Percentiles rank a stretch among this genome's conserved stretches.
phyloP scores from a whole-genome alignment of 495 filamentous ascomycete genomes.

The Geopyxis carbonaria region DNA sequence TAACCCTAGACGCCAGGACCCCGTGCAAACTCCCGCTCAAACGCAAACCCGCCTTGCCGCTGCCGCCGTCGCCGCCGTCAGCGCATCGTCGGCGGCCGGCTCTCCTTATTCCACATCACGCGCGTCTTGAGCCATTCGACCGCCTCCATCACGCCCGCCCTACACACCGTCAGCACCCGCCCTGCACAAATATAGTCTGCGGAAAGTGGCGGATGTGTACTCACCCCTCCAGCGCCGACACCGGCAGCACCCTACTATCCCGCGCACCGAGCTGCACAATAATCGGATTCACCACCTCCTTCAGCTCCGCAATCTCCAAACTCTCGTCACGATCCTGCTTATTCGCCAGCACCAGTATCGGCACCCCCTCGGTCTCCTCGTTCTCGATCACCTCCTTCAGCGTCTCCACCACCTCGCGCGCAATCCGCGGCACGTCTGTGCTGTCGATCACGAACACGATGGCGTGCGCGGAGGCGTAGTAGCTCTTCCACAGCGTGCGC shows the following conservation, averaged over 20 bases:
- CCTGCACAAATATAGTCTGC: neutral
- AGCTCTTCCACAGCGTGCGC: slow-evolving; percentile 85
- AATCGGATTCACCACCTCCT: slow-evolving; percentile 88
- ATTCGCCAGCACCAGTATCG: slow-evolving; percentile 82
- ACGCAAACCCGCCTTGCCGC: neutral
- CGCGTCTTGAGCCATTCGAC: slow-evolving; percentile 86
- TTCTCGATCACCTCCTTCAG: slow-evolving; percentile 53
- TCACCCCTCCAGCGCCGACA: slow-evolving; percentile 67
- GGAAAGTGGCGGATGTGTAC: neutral
- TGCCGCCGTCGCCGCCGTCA: slow-evolving; percentile 23
- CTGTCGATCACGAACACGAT: slow-evolving; percentile 95
- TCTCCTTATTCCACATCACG: slow-evolving; percentile 93
- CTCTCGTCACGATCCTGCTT: slow-evolving; percentile 97
- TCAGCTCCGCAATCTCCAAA: slow-evolving; percentile 89
- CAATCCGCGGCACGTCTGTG: slow-evolving; percentile 70
- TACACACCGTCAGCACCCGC: slow-evolving; percentile 8
- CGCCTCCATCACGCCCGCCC: slow-evolving; percentile 77
- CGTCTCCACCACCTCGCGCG: slow-evolving; percentile 64
- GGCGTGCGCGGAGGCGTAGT: slow-evolving; percentile 83
- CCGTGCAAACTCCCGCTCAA: neutral
- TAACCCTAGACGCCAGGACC: neutral
- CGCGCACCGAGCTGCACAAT: slow-evolving; percentile 76
- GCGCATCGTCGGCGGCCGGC: slow-evolving; percentile 78
- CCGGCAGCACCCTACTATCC: slow-evolving; percentile 78
- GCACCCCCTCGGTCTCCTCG: slow-evolving; percentile 73